Conservation (phyloP, 23 red algal genomes). For the Gracilaria gracilis region DNA sequence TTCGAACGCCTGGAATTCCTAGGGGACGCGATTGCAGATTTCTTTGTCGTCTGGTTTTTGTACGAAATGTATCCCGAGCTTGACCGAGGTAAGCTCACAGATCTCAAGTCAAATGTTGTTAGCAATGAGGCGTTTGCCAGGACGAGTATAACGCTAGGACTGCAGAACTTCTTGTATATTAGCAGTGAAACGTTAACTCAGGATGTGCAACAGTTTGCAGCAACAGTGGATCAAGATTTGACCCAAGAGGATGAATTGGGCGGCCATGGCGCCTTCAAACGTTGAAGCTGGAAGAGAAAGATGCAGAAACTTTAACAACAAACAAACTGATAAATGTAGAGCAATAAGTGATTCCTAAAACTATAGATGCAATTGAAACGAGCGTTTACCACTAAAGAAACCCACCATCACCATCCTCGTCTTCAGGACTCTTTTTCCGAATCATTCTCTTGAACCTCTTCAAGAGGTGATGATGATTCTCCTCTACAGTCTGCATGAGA, state of each 20-base stretch:
- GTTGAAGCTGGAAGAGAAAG: slow-evolving; percentile 51
- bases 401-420: too few relatives aligned
- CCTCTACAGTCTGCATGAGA: too few relatives aligned
- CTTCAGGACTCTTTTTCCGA: too few relatives aligned
- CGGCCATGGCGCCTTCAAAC: slow-evolving; percentile 30
- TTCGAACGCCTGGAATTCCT: slow-evolving; percentile 81
- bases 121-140: slow-evolving; percentile 77
- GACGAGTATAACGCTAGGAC: slow-evolving; percentile 41
- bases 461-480: too few relatives aligned
- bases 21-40: slow-evolving; percentile 72
- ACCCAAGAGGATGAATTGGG: slow-evolving; percentile 52
- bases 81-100: slow-evolving; percentile 71
- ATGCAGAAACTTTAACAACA: too few relatives aligned
- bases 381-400: too few relatives aligned
- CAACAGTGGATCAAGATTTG: slow-evolving; percentile 41
- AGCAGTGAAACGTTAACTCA: neutral
- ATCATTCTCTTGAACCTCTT: too few relatives aligned
- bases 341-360: too few relatives aligned
- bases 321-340: too few relatives aligned
- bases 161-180: slow-evolving; percentile 71
- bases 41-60: slow-evolving; percentile 62
- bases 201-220: slow-evolving; percentile 57
- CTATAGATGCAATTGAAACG: too few relatives aligned
- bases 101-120: slow-evolving; percentile 66
- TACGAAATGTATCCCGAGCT: slow-evolving; percentile 75